A percentile compares a stretch with the other conserved stretches of the same genome.
phyloP scores from a whole-genome alignment of 164 flowering plant genomes.

The Vitis rotundifolia region DNA sequence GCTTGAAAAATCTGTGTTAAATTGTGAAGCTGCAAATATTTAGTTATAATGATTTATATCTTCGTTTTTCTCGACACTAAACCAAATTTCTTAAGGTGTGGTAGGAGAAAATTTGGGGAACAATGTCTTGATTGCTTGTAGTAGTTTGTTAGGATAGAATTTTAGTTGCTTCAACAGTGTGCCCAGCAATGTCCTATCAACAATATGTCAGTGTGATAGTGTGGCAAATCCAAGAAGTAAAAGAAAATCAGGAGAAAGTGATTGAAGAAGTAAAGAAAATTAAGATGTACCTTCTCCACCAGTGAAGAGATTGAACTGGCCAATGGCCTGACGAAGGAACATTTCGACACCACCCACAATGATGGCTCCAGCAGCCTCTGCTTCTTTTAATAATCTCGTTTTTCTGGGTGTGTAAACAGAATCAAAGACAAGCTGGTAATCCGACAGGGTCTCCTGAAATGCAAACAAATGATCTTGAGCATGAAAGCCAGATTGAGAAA shows the following conservation, averaged over 20 bases:
- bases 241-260: too few relatives aligned
- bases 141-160: neutral
- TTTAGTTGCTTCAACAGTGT: neutral
- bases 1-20: too few relatives aligned
- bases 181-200: neutral
- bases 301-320: conserved; percentile 52
- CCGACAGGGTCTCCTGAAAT: conserved; percentile 34
- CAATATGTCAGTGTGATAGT: neutral
- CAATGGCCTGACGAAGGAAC: conserved; percentile 59
- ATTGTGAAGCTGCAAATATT: too few relatives aligned
- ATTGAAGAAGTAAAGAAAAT: neutral
- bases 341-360: conserved; percentile 58
- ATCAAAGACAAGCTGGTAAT: conserved; percentile 50
- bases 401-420: conserved; percentile 55
- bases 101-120: neutral
- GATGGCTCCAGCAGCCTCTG: conserved; percentile 50
- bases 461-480: neutral
- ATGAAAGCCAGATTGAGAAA: neutral
- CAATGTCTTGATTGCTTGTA: neutral
- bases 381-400: conserved; percentile 50
- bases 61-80: too few relatives aligned
- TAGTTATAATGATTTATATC: too few relatives aligned
- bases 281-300: conserved; percentile 28
- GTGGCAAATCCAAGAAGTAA: neutral
- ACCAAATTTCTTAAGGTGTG: too few relatives aligned